Base-by-base conservation (phyloP, 2,329 filamentous ascomycete genomes). In the Beauveria australis region DNA sequence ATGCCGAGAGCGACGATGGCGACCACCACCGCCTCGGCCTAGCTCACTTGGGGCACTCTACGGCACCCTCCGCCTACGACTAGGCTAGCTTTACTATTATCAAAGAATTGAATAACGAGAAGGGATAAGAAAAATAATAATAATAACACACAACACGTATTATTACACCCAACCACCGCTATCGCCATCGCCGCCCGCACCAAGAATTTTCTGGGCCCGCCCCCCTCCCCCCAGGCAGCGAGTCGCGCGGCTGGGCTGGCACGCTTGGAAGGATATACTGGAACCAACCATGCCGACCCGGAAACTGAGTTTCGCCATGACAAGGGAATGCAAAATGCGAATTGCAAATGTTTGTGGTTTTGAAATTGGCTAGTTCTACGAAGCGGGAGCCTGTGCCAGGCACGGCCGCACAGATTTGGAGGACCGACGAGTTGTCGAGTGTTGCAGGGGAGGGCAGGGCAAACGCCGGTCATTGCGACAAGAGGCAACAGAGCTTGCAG, bases 1-100 rank as follows among this genome's bases (percentile, higher is more conserved):
- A 61, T 61, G 49, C 59, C 59, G 59, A 61, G 51, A 53, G 44
- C 58, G 8, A 47, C 43, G 59, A 61, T 43, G 47, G 44, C 58
- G 8, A 47, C 43, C 28, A 56, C 44, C 53, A 56, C 53, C 43
- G n/a, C n/a, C 53, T 48, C 24, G 10, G 40, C 40, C 53, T 55
- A 55, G 40, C 53, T 55, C 18, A 44, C 40, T 55, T 55, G 40
- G 26, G 53, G 18, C 40, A 16, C 40, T 44, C 18, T 46, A 18
- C n/a, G 9, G 37, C 51, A n/a, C 9, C 18, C 14, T 26, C 19
- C 24, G 14, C 19, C 33, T 37, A 12, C 22, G 14, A 26, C 37
- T 53, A 28, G 33, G n/a, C 51, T 53, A 43, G 33, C 16, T 22
- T 14, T 14, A 22, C 12, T 22, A 22, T 10, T 46, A 46, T 9